Evolutionary conservation across 2,329 filamentous ascomycete species (phyloP), one percentile per base, ranked within the genome.

Genomic region (Xylaria sp.): DNA sequence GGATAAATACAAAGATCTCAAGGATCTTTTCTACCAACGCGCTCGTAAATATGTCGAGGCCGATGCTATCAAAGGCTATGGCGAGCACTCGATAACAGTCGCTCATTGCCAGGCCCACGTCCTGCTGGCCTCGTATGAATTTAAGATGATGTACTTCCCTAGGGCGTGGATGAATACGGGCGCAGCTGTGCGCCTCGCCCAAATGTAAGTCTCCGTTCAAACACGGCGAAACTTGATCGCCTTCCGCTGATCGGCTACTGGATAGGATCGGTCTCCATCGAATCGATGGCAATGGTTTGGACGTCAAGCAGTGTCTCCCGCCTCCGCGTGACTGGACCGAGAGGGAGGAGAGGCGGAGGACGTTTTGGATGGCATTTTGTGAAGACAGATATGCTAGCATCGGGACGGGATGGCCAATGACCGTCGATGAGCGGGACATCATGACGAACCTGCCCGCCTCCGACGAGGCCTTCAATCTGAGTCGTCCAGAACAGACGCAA

Each of bases 71-170:
- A 96, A 93, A 79, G 94, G 95, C 3, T 94, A 95, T 74, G 96
- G 96, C 63, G 95, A 98, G 80, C 87, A 90, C 73, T 92, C 97
- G 78, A 92, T 98, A 73, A 95, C 92, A 1, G 85, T 98, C 37
- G 91, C 91, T 18, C 93, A 97, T 80, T 92, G 91, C 60, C 96
- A 99, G 79, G 89, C 93, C 0, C 97, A 97, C 86, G 85, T 90
- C 32, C 83, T 98, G 23, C 85, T 97, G 57, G 89, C 90, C 6
- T 90, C 88, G 0, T 98, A 97, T 76, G 96, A 99, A 80, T 98
- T 98, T 84, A 97, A 95, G 82, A 92, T 93, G 87, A 97, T 98
- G 93, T 97, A 94, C 80, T 98, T 98, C 75, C 95, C 96, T 1
- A 86, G 96, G 73, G 96, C 96, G 0, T 98, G 96, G 96, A 89